Evolutionary conservation across 495 filamentous ascomycete genomes (phyloP).

Genomic region (Xylaria castorea): DNA sequence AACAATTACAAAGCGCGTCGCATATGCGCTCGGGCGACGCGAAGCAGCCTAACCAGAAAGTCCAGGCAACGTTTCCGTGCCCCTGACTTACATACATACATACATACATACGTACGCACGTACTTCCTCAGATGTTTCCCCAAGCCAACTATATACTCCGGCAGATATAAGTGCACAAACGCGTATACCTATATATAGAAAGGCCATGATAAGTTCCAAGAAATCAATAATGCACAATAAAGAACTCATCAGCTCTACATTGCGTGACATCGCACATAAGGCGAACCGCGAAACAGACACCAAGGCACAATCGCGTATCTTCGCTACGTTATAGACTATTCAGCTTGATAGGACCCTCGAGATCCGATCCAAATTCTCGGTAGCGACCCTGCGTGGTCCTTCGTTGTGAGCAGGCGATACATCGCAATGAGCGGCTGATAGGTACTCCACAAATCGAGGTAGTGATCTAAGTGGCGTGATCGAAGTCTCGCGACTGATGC

Average conservation of each 20-base stretch:
- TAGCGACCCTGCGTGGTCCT: background rate
- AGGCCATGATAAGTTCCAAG: background rate
- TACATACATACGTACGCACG: background rate
- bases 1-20: background rate
- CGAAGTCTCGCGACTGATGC: background rate
- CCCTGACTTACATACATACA: background rate
- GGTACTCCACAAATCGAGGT: background rate
- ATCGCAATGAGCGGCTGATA: background rate
- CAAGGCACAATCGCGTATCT: background rate
- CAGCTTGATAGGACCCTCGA: background rate
- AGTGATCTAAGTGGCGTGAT: background rate
- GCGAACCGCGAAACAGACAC: background rate
- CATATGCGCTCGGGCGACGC: background rate
- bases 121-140: background rate
- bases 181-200: background rate
- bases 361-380: background rate
- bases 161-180: background rate
- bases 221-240: background rate
- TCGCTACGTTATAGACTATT: background rate
- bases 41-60: background rate
- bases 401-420: background rate
- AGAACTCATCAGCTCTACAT: background rate
- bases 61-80: background rate
- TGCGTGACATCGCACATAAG: background rate
- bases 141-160: background rate